phyloP scores from a whole-genome alignment of 495 filamentous ascomycete genomes.

The Talaromyces nanjingensis region DNA sequence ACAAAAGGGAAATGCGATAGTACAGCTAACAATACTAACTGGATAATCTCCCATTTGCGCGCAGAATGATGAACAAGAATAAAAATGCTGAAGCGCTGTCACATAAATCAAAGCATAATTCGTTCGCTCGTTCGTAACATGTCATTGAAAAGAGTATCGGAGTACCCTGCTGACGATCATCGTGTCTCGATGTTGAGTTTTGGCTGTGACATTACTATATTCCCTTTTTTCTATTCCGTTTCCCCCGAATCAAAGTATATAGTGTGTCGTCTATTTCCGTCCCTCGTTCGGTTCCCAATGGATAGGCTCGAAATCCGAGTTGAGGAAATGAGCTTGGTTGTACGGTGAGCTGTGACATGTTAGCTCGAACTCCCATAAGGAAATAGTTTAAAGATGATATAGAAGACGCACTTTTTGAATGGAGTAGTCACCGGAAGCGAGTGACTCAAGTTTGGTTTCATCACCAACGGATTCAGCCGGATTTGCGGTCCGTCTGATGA shows the following conservation, averaged over 20 bases:
- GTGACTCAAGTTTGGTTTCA: slow-evolving; percentile 40
- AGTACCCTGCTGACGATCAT: background rate
- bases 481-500: slow-evolving; percentile 37
- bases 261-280: slow-evolving; percentile 16
- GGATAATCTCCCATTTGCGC: background rate
- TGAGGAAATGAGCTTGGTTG: slow-evolving; percentile 78
- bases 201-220: background rate
- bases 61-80: background rate
- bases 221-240: background rate
- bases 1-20: background rate
- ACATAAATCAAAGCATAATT: slow-evolving; percentile 3
- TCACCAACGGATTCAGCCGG: slow-evolving; percentile 41
- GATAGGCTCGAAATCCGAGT: slow-evolving; percentile 73
- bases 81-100: slow-evolving; percentile 10
- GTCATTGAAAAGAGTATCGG: background rate
- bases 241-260: background rate
- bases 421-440: slow-evolving; percentile 36
- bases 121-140: background rate
- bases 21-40: background rate
- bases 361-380: slow-evolving; percentile 11
- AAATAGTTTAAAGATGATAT: background rate
- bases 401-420: slow-evolving; percentile 36
- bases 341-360: slow-evolving; percentile 61
- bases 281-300: slow-evolving; percentile 37
- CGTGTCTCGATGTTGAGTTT: background rate